Percentiles rank a stretch among this genome's conserved stretches.
Evolutionary conservation across 2,329 filamentous ascomycete genomes (phyloP).

Genomic region (Cryphonectria parasitica): DNA sequence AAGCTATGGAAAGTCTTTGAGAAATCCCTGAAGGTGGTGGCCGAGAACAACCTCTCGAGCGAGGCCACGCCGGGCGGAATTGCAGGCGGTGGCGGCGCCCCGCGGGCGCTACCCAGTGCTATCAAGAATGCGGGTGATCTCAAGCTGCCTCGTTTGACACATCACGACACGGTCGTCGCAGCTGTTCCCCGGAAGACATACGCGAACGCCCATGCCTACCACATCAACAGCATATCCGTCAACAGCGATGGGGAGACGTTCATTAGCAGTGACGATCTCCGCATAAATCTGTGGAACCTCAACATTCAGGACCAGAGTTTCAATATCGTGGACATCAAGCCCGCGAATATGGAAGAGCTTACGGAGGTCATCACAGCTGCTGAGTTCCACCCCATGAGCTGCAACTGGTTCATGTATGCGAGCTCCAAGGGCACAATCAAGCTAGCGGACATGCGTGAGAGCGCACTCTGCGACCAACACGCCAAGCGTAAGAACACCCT

Average conservation of each 20-base stretch:
- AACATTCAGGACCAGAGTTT: conserved; percentile 99
- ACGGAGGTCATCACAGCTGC: conserved; percentile 98
- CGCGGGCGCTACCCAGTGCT: conserved; percentile 71
- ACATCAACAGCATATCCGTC: conserved; percentile 99
- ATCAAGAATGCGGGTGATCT: conserved; percentile 83
- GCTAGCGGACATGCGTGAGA: conserved; percentile 96
- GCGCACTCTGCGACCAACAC: conserved; percentile 92
- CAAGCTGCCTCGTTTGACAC: conserved; percentile 93
- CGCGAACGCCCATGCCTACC: conserved; percentile 97
- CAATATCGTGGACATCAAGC: conserved; percentile 99
- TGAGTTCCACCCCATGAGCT: conserved; percentile 95
- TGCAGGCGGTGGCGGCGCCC: conserved; percentile 76
- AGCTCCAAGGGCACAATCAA: conserved; percentile 99
- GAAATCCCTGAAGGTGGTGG: conserved; percentile 98
- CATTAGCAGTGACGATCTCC: conserved; percentile 96
- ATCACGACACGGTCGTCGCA: conserved; percentile 97
- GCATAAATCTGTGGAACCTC: conserved; percentile 98
- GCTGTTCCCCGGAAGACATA: conserved; percentile 95
- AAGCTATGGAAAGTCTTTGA: conserved; percentile 99
- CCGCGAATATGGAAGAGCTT: conserved; percentile 98
- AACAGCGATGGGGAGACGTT: conserved; percentile 99
- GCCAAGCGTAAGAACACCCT: conserved; percentile 74
- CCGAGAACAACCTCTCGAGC: conserved; percentile 96
- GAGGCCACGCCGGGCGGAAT: conserved; percentile 81
- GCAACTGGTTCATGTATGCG: conserved; percentile 99